Evolutionary conservation across 2,329 filamentous ascomycete genomes (phyloP).

Genomic region (Aspergillus niger): DNA sequence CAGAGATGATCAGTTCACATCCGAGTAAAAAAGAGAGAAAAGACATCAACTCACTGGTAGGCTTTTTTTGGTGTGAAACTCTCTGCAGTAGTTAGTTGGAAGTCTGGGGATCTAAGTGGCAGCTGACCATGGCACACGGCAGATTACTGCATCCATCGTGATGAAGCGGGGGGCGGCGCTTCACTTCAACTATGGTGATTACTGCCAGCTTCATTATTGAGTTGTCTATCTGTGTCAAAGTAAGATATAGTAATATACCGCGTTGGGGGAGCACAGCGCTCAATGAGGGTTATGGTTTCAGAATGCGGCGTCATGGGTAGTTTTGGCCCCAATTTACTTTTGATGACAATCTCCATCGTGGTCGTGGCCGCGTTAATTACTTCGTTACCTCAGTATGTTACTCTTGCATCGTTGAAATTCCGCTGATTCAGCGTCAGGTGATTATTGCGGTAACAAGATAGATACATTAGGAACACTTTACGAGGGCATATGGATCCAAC

Average conservation of each 20-base stretch:
- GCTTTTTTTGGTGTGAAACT: not conserved
- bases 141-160: not conserved
- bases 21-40: constrained; percentile 12
- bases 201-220: too few relatives aligned
- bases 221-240: not conserved
- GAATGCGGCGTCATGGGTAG: constrained; percentile 4
- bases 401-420: not conserved
- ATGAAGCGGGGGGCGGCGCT: not conserved
- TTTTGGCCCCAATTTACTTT: constrained; percentile 9
- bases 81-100: not conserved
- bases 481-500: not conserved
- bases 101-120: not conserved
- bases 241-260: not conserved
- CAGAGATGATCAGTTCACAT: constrained; percentile 22
- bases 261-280: not conserved
- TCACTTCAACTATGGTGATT: not conserved
- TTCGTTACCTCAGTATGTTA: not conserved
- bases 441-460: not conserved
- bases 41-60: not conserved
- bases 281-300: constrained; percentile 3
- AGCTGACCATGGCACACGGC: constrained; percentile 1
- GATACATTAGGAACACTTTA: not conserved
- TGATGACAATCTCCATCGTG: too few relatives aligned
- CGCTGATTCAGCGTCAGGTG: not conserved
- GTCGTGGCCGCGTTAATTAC: not conserved